Evolutionary conservation across 78 protist genomes (phyloP).

Genomic region (Dictyostelium citrinum): DNA sequence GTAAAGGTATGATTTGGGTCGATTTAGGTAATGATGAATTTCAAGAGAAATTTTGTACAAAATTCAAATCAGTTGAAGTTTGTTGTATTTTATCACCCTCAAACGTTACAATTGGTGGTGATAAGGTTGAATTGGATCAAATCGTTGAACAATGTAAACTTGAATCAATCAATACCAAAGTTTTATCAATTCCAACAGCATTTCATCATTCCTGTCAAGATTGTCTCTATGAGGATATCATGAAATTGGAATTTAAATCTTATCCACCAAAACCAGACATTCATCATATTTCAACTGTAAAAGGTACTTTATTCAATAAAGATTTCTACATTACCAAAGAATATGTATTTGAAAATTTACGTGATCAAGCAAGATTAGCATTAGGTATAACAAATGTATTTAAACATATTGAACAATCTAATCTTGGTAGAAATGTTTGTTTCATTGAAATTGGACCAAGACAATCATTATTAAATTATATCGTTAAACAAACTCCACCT

Average conservation of each 20-base stretch:
- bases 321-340: not conserved
- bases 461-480: not conserved
- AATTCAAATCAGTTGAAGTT: not conserved
- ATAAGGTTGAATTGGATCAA: not conserved
- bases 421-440: not conserved
- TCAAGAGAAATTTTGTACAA: not conserved
- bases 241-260: not conserved
- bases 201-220: conserved; percentile 18
- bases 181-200: conserved; percentile 1
- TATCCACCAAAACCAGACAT: not conserved
- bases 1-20: not conserved
- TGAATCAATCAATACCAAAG: not conserved
- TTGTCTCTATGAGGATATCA: not conserved
- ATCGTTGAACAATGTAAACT: not conserved
- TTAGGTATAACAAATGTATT: not conserved
- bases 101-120: not conserved
- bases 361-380: conserved; percentile 7
- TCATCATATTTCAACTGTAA: not conserved
- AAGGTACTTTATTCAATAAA: not conserved
- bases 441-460: conserved; percentile 17
- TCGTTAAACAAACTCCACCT: not conserved
- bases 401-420: not conserved
- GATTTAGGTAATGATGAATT: not conserved
- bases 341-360: conserved; percentile 7
- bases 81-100: not conserved